Evolutionary conservation across 805 yeast genomes (phyloP).

Genomic region (Saturnispora serradocipensis): DNA sequence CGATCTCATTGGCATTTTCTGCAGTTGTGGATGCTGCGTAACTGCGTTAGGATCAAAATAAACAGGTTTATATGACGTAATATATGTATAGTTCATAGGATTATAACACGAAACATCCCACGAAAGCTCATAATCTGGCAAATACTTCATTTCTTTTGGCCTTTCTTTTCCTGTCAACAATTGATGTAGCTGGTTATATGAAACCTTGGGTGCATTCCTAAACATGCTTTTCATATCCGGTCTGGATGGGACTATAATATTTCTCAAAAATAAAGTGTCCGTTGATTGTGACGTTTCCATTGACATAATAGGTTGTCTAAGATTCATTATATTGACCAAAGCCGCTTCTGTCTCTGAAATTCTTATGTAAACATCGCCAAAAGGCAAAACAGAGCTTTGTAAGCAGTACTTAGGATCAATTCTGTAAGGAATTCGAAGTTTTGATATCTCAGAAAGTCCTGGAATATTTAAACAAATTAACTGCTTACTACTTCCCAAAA

Average conservation of each 20-base stretch:
- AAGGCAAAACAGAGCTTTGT: conserved; percentile 35
- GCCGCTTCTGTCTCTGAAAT: conserved; percentile 46
- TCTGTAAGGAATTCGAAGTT: conserved; percentile 35
- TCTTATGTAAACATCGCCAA: conserved; percentile 49
- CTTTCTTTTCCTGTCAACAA: conserved; percentile 71
- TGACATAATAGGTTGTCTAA: conserved; percentile 26
- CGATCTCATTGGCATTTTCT: conserved; percentile 13
- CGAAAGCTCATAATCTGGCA: conserved; percentile 48
- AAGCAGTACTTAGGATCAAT: conserved; percentile 32
- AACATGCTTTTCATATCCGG: conserved; percentile 85
- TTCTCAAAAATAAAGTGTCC: conserved; percentile 63
- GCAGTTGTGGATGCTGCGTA: conserved; percentile 22
- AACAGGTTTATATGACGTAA: conserved; percentile 22
- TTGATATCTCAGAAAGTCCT: conserved; percentile 48
- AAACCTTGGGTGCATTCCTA: conserved; percentile 58
- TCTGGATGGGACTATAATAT: conserved; percentile 60
- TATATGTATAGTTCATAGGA: conserved; percentile 23
- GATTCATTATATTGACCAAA: conserved; percentile 41
- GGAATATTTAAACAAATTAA: conserved; percentile 42
- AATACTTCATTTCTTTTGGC: conserved; percentile 32
- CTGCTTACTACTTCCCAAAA: conserved; percentile 22
- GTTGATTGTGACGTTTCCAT: conserved; percentile 22
- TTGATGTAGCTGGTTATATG: conserved; percentile 51
- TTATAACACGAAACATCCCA: conserved; percentile 34
- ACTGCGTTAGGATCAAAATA: conserved; percentile 27